A percentile compares a stretch with the other conserved stretches of the same genome.
phyloP scores from a whole-genome alignment of 1,139 yeast species.

The Hemisphaericaspora subhashii region DNA sequence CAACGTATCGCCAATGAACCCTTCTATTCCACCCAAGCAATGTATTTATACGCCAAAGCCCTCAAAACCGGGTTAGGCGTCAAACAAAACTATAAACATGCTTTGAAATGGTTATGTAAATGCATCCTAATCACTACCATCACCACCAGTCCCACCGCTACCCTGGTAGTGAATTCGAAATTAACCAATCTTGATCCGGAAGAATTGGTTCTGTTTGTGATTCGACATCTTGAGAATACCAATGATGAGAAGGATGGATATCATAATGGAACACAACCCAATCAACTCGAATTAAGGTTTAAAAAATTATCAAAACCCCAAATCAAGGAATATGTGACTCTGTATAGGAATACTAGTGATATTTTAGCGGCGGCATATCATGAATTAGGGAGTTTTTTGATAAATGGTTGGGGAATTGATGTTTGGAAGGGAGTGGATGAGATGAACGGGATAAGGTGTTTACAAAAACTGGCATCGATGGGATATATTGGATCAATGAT shows the following conservation, averaged over 20 bases:
- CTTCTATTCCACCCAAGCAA: constrained; percentile 57
- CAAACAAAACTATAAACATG: constrained; percentile 53
- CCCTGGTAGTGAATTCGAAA: constrained; percentile 19
- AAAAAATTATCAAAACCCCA: too few species aligned
- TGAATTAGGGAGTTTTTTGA: constrained; percentile 63
- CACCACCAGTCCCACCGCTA: constrained; percentile 6
- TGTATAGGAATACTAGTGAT: constrained; percentile 30
- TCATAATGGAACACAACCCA: constrained; percentile 34
- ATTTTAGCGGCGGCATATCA: constrained; percentile 34
- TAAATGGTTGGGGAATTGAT: constrained; percentile 60
- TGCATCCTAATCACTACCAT: constrained; percentile 25
- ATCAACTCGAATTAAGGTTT: too few species aligned
- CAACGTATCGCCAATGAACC: constrained; percentile 63
- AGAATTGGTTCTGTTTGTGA: constrained; percentile 31
- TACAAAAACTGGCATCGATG: constrained; percentile 66
- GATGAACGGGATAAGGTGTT: constrained; percentile 53
- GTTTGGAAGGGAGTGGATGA: constrained; percentile 54
- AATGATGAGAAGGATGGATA: constrained; percentile 15
- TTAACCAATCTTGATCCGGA: constrained; percentile 30
- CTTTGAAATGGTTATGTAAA: constrained; percentile 61
- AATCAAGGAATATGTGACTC: too few species aligned
- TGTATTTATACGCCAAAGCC: constrained; percentile 70
- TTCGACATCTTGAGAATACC: constrained; percentile 22
- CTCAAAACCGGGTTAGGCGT: constrained; percentile 73
- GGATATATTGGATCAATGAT: constrained; percentile 73